Percentiles rank a stretch among this genome's conserved stretches.
phyloP scores from a whole-genome alignment of 805 yeast species.

The Starmerella bombi region DNA sequence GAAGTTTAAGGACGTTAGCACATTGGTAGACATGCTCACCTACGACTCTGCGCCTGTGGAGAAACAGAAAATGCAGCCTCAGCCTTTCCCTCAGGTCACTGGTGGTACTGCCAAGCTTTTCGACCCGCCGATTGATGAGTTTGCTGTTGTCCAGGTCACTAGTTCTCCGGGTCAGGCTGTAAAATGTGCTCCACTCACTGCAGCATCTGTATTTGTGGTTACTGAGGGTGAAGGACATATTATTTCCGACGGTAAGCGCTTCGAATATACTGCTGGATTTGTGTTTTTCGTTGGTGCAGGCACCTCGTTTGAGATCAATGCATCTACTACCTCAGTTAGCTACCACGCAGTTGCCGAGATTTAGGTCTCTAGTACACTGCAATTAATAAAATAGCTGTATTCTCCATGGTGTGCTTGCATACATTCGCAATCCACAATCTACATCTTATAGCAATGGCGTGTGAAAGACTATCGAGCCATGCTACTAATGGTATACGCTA shows the following conservation, averaged over 20 bases:
- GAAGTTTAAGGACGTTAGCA: conserved; percentile 88
- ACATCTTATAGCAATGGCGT: no score
- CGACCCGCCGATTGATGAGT: conserved; percentile 96
- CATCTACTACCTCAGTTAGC: conserved; percentile 42
- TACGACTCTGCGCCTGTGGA: conserved; percentile 79
- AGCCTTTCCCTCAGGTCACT: conserved; percentile 33
- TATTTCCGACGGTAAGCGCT: conserved; percentile 30
- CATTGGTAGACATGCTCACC: conserved; percentile 80
- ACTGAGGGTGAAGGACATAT: conserved; percentile 69
- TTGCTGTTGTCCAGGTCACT: conserved; percentile 76
- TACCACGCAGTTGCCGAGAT: conserved; percentile 88
- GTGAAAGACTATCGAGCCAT: no score
- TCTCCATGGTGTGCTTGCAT: no score
- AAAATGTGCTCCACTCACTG: conserved; percentile 48
- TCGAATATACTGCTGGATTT: conserved; percentile 52
- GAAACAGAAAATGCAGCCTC: conserved; percentile 78
- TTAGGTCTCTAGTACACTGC: no score
- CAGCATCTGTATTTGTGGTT: conserved; percentile 78
- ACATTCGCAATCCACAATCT: no score
- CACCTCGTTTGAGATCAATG: conserved; percentile 43
- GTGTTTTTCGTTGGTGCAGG: conserved; percentile 78
- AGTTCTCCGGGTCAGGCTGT: conserved; percentile 39
- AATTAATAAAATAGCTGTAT: no score
- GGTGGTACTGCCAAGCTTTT: conserved; percentile 38
- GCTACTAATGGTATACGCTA: no score